Evolutionary conservation across 202 grass and related monocot genomes (phyloP).

Genomic region (Hordeum pubiflorum): DNA sequence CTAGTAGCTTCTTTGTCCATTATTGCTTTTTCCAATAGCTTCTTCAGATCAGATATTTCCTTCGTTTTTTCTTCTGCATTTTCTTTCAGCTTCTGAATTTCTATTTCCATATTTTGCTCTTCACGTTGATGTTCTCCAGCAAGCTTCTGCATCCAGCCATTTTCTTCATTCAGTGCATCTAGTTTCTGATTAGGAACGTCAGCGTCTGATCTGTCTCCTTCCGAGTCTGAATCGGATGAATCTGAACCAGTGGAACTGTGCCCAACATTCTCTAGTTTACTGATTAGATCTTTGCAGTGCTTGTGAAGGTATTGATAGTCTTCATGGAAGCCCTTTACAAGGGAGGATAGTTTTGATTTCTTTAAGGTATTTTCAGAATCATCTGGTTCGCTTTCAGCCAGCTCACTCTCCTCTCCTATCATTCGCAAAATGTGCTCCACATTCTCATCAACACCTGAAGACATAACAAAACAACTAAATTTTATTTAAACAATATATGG

Average conservation of each 20-base stretch:
- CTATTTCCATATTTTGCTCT: conserved; percentile 20
- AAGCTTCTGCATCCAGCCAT: conserved; percentile 32
- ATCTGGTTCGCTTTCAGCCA: conserved; percentile 31
- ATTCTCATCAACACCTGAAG: conserved; percentile 67
- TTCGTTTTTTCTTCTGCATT: conserved; percentile 35
- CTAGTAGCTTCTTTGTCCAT: conserved; percentile 44
- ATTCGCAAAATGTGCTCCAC: conserved; percentile 62
- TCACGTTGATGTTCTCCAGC: not conserved
- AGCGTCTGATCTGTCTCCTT: conserved; percentile 29
- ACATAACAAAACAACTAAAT: conserved; percentile 12
- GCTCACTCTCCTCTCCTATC: conserved; percentile 44
- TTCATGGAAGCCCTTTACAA: conserved; percentile 78
- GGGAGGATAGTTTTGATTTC: conserved; percentile 67
- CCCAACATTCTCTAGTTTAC: conserved; percentile 57
- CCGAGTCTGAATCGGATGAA: conserved; percentile 64
- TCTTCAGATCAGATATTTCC: conserved; percentile 49
- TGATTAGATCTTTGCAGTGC: conserved; percentile 61
- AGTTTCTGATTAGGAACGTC: conserved; percentile 28
- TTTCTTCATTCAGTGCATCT: conserved; percentile 32
- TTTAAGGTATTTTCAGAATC: conserved; percentile 37
- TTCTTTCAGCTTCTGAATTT: conserved; percentile 45
- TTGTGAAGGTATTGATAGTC: conserved; percentile 66
- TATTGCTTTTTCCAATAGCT: conserved; percentile 44
- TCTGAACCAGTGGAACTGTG: conserved; percentile 55
- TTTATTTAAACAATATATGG: conserved; percentile 22